Conservation (phyloP, 257 asterid genomes). For the Lithospermum erythrorhizon region DNA sequence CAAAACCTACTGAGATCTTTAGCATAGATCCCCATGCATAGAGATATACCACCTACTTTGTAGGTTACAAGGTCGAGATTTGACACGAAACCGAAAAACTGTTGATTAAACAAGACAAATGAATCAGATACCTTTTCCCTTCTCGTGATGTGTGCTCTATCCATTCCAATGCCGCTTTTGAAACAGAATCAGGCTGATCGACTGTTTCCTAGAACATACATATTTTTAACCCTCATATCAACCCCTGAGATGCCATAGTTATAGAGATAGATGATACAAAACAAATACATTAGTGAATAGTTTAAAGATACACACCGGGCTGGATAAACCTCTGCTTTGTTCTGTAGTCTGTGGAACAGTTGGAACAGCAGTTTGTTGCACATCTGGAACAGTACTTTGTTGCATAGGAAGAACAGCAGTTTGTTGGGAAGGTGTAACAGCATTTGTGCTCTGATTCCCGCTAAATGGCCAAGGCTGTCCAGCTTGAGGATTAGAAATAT, state of each 20-base stretch:
- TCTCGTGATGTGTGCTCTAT: conserved; percentile 50
- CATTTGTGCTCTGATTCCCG: conserved; percentile 46
- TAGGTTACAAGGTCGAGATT: too few species aligned
- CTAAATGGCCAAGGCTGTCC: conserved; percentile 58
- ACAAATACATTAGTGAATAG: conserved; percentile 1
- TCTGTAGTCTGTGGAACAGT: conserved; percentile 38
- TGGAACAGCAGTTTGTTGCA: not conserved
- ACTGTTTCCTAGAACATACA: conserved; percentile 40
- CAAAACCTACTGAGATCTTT: too few species aligned
- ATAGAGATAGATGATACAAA: conserved; percentile 4
- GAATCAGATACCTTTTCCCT: conserved; percentile 53
- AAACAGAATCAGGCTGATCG: conserved; percentile 19
- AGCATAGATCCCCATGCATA: not conserved
- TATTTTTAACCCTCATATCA: conserved; percentile 2
- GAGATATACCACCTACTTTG: not conserved
- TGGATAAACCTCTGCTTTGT: conserved; percentile 22
- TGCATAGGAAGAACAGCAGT: conserved; percentile 16
- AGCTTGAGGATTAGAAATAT: conserved; percentile 29
- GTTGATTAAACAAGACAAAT: not conserved
- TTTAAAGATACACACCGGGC: conserved; percentile 23
- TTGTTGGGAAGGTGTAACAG: conserved; percentile 45
- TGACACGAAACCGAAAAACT: not conserved
- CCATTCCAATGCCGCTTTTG: conserved; percentile 45
- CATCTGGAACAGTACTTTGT: not conserved
- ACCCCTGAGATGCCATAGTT: not conserved